Base-by-base conservation (phyloP, 352 stramenopile species). In the Phytophthora pseudosyringae region DNA sequence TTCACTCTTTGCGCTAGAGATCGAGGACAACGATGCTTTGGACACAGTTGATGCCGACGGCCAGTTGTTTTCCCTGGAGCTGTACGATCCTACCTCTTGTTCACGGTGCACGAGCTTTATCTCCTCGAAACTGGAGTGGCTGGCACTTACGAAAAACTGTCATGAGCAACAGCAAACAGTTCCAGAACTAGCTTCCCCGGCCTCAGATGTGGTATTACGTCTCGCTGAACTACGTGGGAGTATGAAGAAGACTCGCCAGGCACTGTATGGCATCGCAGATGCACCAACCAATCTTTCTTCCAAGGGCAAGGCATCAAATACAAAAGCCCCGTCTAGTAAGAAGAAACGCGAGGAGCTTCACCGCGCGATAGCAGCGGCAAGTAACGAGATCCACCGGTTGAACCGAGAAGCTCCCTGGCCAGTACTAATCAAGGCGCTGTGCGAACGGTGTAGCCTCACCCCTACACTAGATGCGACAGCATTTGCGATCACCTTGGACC, bases 81-180 rank as follows among this genome's bases (percentile, higher is more conserved):
- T 89, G 13, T 89, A 89, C 44, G 69, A 89, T 28, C 55, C 67
- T 1, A 3, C 13, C 0, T 55, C 54, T 11, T 75, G 58, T 31
- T 53, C 26, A 11, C 26, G 33, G 0, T 63, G 40, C 10, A 28
- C 38, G 6, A 53, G 3, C 18, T 46, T 88, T 5, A 18, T 69
- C 4, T 35, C 88, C 6, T 62, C 55, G 2, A 71, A 69, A 13
- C 59, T 89, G 5, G 76, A 85, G 40, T 81, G 64, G 62, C 52
- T 89, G 2, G 48, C 64, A 1, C 53, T 88, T 25, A 78, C 80
- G 12, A 88, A 88, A 52, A n/a, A 15, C 6, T 46, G 60, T 9
- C 78, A 86, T 11, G 71, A 76, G 8, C 74, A 82, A 33, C 69
- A 86, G 1, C 52, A 66, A 35, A 25, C 60, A 5, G 51, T 85